These are phyloP conservation scores for Simmondsia chinensis DNA, from an alignment of 148 eudicot genomes.

Conservation along the genomic window DNA sequence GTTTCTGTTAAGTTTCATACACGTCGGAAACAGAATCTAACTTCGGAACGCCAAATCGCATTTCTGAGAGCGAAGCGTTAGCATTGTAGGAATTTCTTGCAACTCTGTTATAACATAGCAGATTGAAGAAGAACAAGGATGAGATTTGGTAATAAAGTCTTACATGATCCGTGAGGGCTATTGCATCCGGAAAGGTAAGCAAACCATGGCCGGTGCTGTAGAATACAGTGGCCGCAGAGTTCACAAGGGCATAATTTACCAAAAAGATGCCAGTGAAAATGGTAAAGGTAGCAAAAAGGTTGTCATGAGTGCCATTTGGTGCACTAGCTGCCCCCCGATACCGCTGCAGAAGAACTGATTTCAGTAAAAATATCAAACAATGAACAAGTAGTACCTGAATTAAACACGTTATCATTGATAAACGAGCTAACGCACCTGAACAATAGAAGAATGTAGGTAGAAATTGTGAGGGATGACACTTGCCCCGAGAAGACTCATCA, in stretches of 20 bases:
- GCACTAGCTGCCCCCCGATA: conserved; percentile 31
- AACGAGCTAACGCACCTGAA: conserved; percentile 44
- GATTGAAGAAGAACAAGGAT: not conserved
- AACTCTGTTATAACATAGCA: too few relatives aligned
- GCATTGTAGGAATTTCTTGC: too few relatives aligned
- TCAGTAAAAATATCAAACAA: not conserved
- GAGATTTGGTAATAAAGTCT: conserved; percentile 2
- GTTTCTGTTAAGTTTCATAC: too few relatives aligned
- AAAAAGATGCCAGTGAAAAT: conserved; percentile 81
- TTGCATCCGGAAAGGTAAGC: conserved; percentile 74
- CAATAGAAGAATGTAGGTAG: conserved; percentile 88
- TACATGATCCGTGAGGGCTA: conserved; percentile 85
- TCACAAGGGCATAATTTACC: conserved; percentile 65
- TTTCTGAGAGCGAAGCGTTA: too few relatives aligned
- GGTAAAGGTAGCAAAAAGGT: conserved; percentile 48
- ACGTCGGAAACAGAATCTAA: too few relatives aligned
- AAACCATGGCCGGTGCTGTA: conserved; percentile 61
- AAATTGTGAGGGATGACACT: conserved; percentile 90
- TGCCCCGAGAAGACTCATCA: conserved; percentile 96
- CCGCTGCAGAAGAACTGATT: conserved; percentile 29
- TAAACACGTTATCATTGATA: too few relatives aligned
- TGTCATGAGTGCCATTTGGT: conserved; percentile 50
- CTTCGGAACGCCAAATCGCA: too few relatives aligned
- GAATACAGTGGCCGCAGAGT: conserved; percentile 64
- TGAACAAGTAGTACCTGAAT: not conserved